A percentile compares a stretch with the other conserved stretches of the same genome.
Conservation (phyloP, 2,329 filamentous ascomycete species). For the Orbilia oligospora region DNA sequence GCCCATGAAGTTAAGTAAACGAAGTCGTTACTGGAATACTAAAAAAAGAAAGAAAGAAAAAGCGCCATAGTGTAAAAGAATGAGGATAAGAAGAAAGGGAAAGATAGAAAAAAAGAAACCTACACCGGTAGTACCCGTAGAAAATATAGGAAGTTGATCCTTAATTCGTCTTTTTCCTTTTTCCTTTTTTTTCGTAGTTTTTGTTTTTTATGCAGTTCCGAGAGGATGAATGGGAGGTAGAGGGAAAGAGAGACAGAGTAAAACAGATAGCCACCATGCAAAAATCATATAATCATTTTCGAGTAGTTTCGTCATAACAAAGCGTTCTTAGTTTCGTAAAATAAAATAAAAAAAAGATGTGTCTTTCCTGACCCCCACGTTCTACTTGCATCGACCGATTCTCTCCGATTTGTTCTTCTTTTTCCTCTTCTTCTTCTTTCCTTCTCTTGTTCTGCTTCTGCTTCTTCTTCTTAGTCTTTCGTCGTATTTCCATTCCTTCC, state of each 20-base stretch:
- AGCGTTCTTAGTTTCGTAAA: conserved; percentile 5
- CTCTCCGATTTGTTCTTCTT: neutral
- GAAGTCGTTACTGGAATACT: neutral
- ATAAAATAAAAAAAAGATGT: neutral
- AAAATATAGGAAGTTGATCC: neutral
- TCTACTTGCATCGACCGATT: neutral
- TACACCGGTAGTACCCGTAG: neutral
- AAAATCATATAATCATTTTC: conserved; percentile 1
- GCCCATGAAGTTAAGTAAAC: conserved; percentile 4
- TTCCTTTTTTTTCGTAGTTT: neutral
- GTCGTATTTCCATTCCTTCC: neutral
- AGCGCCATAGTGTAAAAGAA: conserved; percentile 4
- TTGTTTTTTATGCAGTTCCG: neutral
- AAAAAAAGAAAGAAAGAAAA: neutral
- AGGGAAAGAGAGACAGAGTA: neutral
- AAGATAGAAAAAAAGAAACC: neutral
- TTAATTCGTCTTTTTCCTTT: neutral
- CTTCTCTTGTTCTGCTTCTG: no score
- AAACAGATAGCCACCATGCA: conserved; percentile 2
- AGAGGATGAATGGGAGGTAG: neutral
- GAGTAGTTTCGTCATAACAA: conserved; percentile 5
- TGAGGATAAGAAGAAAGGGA: no score
- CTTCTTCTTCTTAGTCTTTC: no score
- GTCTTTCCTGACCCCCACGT: neutral
- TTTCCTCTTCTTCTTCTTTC: no score